These are phyloP conservation scores for Blepharisma japonicum DNA, from an alignment of 73 alveolate species.

Conservation along the genomic window DNA sequence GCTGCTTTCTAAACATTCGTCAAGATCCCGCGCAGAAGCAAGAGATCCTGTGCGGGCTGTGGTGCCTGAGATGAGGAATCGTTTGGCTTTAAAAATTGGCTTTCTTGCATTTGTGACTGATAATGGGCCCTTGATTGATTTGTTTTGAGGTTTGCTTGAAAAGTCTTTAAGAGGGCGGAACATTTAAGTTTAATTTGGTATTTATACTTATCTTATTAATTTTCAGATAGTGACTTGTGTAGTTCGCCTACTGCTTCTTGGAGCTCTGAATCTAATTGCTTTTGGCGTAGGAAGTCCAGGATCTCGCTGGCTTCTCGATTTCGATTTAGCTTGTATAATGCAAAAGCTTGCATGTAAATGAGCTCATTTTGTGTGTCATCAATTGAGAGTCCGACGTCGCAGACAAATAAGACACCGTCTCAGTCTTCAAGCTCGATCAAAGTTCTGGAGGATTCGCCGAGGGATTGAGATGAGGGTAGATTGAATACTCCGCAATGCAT, in stretches of 20 bases:
- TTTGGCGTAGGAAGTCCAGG: not conserved
- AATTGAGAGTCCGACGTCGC: slow-evolving; percentile 15
- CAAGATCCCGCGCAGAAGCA: no score
- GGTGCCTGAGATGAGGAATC: no score
- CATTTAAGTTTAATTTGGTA: no score
- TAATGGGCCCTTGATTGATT: no score
- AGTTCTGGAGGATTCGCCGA: not conserved
- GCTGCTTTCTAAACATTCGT: no score
- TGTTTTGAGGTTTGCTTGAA: no score
- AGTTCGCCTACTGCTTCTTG: not conserved
- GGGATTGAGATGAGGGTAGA: slow-evolving; percentile 16
- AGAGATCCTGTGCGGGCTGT: no score
- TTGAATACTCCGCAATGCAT: not conserved
- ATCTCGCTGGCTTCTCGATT: not conserved
- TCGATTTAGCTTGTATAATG: not conserved
- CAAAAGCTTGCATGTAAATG: slow-evolving; percentile 8
- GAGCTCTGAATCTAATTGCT: not conserved
- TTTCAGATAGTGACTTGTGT: no score
- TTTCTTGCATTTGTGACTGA: no score
- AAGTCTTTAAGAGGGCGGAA: no score
- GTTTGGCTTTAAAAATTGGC: no score
- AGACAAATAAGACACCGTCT: not conserved
- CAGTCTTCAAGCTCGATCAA: slow-evolving; percentile 4
- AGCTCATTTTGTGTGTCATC: slow-evolving; percentile 1
- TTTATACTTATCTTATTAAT: no score